Conservation (phyloP, 148 eudicot species). For the Fagopyrum esculentum region DNA sequence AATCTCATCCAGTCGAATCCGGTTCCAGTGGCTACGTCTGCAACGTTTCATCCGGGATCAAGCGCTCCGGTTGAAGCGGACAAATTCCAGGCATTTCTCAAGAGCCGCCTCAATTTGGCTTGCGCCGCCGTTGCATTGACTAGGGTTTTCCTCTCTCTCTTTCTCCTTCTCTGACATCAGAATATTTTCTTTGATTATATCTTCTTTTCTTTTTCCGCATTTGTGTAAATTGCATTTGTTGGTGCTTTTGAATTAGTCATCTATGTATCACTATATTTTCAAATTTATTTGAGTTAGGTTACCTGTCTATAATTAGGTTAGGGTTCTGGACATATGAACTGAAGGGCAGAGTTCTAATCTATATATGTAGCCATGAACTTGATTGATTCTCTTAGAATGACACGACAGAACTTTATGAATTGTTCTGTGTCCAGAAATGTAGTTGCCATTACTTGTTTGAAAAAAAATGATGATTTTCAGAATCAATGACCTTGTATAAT, state of each 20-base stretch:
- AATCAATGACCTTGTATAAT: no score
- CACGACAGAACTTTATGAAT: no score
- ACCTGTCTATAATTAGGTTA: neutral
- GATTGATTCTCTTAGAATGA: no score
- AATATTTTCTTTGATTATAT: neutral
- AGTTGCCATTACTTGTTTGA: no score
- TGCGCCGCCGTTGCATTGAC: slow-evolving; percentile 34
- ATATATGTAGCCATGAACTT: no score
- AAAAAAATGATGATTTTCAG: no score
- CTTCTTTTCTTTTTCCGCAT: neutral
- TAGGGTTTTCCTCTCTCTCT: slow-evolving; percentile 14
- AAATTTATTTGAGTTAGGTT: neutral
- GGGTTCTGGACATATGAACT: neutral
- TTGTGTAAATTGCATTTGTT: neutral
- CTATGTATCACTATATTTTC: neutral
- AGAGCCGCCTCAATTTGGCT: slow-evolving; percentile 27
- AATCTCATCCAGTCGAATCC: neutral
- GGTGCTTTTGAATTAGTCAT: neutral
- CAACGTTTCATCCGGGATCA: slow-evolving; percentile 19
- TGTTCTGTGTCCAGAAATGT: no score
- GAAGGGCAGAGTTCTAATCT: no score
- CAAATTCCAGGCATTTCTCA: slow-evolving; percentile 19
- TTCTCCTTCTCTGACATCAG: neutral
- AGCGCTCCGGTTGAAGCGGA: slow-evolving; percentile 50
- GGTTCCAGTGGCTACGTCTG: neutral